phyloP scores from a whole-genome alignment of 2,329 filamentous ascomycete genomes.

The Juglanconis juglandina region DNA sequence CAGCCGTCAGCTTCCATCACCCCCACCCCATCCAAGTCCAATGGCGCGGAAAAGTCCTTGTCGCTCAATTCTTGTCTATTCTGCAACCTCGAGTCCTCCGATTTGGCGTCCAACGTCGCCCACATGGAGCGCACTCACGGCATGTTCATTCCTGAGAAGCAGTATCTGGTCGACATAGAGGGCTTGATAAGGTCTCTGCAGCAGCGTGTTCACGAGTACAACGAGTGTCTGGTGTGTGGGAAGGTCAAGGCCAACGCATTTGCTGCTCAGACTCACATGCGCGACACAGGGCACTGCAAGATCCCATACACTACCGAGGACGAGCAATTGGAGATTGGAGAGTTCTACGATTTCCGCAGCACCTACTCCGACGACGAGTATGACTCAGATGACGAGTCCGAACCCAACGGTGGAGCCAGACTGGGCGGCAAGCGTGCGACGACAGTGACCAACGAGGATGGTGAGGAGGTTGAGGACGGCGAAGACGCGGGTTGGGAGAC shows the following conservation, averaged over 20 bases:
- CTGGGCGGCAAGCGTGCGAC: conserved; percentile 58
- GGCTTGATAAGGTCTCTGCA: conserved; percentile 77
- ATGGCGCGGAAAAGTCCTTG: conserved; percentile 28
- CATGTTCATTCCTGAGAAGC: conserved; percentile 90
- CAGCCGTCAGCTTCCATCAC: conserved; percentile 28
- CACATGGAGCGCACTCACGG: conserved; percentile 94
- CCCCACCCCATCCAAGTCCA: conserved; percentile 23
- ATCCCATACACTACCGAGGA: conserved; percentile 86
- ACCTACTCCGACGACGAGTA: conserved; percentile 85
- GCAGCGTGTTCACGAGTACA: conserved; percentile 72
- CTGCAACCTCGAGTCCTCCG: conserved; percentile 82
- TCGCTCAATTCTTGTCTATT: conserved; percentile 70
- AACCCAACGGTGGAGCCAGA: conserved; percentile 61
- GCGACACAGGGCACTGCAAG: conserved; percentile 94
- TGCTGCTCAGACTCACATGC: conserved; percentile 93
- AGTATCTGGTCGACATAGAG: conserved; percentile 77
- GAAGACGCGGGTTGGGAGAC: conserved; percentile 89
- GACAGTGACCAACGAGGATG: conserved; percentile 46
- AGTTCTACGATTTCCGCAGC: conserved; percentile 94
- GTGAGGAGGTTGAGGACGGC: conserved; percentile 52
- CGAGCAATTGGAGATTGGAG: conserved; percentile 89
- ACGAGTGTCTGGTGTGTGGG: conserved; percentile 85
- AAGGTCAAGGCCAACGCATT: conserved; percentile 75
- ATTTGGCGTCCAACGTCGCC: conserved; percentile 68
- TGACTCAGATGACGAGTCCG: conserved; percentile 50